Conservation (phyloP, 2,329 filamentous ascomycete genomes). For the Phyllosticta citribraziliensis region DNA sequence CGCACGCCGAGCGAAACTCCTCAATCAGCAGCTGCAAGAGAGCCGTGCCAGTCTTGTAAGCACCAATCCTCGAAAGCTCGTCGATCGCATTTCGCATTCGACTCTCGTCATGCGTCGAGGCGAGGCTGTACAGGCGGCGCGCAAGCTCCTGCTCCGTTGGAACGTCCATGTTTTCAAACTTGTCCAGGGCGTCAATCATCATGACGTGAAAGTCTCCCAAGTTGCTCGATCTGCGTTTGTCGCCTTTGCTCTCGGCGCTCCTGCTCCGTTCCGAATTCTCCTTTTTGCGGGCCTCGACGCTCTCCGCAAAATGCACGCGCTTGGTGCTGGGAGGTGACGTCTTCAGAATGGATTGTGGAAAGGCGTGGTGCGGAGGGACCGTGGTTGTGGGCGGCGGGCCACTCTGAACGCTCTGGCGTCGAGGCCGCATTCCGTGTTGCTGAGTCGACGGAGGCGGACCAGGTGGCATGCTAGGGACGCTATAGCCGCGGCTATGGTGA, state of each 20-base stretch:
- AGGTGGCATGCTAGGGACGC: neutral
- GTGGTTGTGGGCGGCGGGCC: neutral
- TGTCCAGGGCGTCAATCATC: neutral
- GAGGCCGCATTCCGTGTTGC: neutral
- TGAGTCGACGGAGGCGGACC: neutral
- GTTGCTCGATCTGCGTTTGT: neutral
- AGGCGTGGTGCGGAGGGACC: neutral
- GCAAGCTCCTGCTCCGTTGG: neutral
- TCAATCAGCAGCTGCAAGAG: neutral
- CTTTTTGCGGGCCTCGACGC: neutral
- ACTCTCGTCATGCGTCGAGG: neutral
- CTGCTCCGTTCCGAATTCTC: neutral
- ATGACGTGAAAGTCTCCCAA: conserved; percentile 2
- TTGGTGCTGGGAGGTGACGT: neutral
- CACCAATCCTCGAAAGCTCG: neutral
- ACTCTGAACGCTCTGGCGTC: neutral
- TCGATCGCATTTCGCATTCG: neutral
- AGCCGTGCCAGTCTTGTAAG: neutral
- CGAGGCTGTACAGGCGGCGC: neutral
- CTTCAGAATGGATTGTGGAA: neutral
- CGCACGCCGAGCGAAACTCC: conserved; percentile 3
- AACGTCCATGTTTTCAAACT: conserved; percentile 1
- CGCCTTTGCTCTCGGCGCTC: neutral
- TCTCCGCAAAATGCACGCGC: conserved; percentile 2
- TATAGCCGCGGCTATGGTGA: neutral